Evolutionary conservation across 805 yeast genomes (phyloP).

Genomic region (Brettanomyces nanus): DNA sequence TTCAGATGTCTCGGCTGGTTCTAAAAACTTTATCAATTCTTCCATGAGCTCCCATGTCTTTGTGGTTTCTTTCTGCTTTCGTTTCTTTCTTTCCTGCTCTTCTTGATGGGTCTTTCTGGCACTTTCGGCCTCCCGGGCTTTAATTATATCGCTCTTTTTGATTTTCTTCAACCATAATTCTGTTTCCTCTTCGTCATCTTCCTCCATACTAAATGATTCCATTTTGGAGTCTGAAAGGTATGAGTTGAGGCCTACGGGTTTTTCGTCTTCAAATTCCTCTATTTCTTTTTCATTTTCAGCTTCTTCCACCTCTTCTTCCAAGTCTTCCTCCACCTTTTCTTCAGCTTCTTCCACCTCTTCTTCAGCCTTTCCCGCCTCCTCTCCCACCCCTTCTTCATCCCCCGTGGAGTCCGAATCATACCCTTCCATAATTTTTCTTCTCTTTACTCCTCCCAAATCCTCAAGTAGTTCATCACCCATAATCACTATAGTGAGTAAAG

Average conservation of each 20-base stretch:
- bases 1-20: slow-evolving; percentile 53
- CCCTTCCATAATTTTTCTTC: not conserved
- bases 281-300: slow-evolving; percentile 36
- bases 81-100: slow-evolving; percentile 6
- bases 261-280: slow-evolving; percentile 10
- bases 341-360: slow-evolving; percentile 15
- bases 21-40: slow-evolving; percentile 34
- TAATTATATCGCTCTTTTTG: slow-evolving; percentile 16
- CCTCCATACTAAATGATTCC: slow-evolving; percentile 50
- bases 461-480: not conserved
- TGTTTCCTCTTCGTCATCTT: slow-evolving; percentile 22
- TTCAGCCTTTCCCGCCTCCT: slow-evolving; percentile 7
- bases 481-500: no score
- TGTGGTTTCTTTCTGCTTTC: slow-evolving; percentile 8
- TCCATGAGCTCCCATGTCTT: slow-evolving; percentile 17
- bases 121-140: slow-evolving; percentile 19
- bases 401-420: not conserved
- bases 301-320: slow-evolving; percentile 23
- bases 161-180: slow-evolving; percentile 26
- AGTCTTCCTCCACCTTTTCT: not conserved
- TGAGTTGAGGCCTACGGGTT: no score
- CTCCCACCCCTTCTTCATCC: slow-evolving; percentile 2
- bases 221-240: slow-evolving; percentile 39
- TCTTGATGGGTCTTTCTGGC: slow-evolving; percentile 19
- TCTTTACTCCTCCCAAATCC: slow-evolving; percentile 8